A percentile compares a stretch with the other conserved stretches of the same genome.
Conservation (phyloP, 164 flowering plant genomes). For the Echeveria elegans region DNA sequence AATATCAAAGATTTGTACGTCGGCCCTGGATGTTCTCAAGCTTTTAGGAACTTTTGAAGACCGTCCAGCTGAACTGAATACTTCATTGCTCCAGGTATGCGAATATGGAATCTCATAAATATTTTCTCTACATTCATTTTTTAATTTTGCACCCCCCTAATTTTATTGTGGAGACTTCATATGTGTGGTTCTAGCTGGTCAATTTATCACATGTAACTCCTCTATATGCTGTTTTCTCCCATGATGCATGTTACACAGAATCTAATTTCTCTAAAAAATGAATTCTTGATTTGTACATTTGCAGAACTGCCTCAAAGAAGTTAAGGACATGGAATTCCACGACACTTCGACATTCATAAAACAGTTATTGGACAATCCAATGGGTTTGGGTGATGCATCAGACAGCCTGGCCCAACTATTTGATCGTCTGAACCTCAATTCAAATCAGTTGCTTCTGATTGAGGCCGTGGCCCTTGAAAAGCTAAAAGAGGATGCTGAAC, state of each 20-base stretch:
- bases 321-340: background rate
- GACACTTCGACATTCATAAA: constrained; percentile 43
- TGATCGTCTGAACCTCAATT: constrained; percentile 44
- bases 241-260: background rate
- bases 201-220: constrained; percentile 4
- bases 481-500: constrained; percentile 68
- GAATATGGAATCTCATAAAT: background rate
- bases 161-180: too few relatives aligned
- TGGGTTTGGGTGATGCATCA: constrained; percentile 37
- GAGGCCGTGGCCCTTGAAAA: constrained; percentile 88
- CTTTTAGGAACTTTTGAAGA: constrained; percentile 35
- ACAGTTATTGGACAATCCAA: constrained; percentile 21
- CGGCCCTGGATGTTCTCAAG: constrained; percentile 38
- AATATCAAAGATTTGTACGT: constrained; percentile 34
- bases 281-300: background rate
- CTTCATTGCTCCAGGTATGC: constrained; percentile 66
- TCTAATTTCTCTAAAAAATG: too few relatives aligned
- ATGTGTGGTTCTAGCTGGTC: too few relatives aligned
- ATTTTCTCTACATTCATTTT: background rate
- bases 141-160: too few relatives aligned
- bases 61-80: constrained; percentile 39
- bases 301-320: constrained; percentile 9
- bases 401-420: constrained; percentile 51
- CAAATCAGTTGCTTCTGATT: constrained; percentile 76
- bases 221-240: too few relatives aligned